Evolutionary conservation across 2,329 filamentous ascomycete genomes (phyloP), one percentile per base, ranked within the genome.

Genomic region (Phoma herbarum): DNA sequence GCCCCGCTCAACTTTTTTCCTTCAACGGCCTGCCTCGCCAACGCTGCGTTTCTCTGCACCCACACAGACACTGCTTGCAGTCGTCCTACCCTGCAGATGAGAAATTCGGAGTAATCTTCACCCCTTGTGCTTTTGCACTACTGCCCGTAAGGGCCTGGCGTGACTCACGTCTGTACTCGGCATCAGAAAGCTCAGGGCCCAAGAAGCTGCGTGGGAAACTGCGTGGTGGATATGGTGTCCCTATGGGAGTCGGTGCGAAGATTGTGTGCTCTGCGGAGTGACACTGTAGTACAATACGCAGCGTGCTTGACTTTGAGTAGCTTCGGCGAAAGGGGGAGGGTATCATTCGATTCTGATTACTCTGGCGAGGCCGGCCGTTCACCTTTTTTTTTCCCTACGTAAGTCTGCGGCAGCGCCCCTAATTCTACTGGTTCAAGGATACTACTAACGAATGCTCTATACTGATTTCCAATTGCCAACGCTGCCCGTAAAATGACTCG

Each of bases 101-200:
- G 91, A 95, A 95, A 95, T 94, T 95, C 91, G 91, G 92, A 95
- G 92, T 90, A 95, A 88, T 93, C 90, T 93, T 92, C 91, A 92
- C 77, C 74, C 78, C 75, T 80, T 66, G 75, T 77, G 73, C 75
- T 75, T 73, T 71, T 78, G 76, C 78, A 76, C 69, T 67, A 78
- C 91, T 91, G 89, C 90, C 90, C 88, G 90, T 85, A 85, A 94
- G 90, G 91, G 90, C 85, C 90, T 89, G 86, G 86, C 90, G 90
- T 90, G 89, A 91, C 83, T 87, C 81, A 82, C 89, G 90, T 86
- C 84, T 91, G 91, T 90, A 92, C 67, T 84, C 83, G 91, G 90
- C 90, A 95, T 93, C 90, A 94, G 91, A 94, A 93, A 94, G 69
- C 85, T 83, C 86, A 89, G 90, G 90, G 88, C 79, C 74, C 68